phyloP scores from a whole-genome alignment of 768 basidiomycete species.

The Rhizopogon vinicolor region DNA sequence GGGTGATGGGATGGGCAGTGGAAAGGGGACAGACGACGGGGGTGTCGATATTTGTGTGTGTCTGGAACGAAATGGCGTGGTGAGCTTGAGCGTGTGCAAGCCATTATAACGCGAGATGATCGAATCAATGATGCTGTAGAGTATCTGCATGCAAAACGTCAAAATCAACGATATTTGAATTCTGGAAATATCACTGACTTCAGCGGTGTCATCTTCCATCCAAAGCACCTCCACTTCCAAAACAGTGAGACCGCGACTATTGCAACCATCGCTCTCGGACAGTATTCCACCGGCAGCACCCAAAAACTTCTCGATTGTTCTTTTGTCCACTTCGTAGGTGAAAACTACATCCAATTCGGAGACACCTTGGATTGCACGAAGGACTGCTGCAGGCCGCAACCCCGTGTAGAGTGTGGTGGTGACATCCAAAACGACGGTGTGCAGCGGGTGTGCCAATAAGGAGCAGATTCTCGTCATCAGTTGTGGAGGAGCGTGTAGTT shows the following conservation, averaged over 20 bases:
- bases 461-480: slow-evolving; percentile 15
- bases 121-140: slow-evolving; percentile 24
- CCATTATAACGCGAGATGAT: slow-evolving; percentile 28
- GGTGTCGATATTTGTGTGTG: slow-evolving; percentile 8
- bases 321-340: slow-evolving; percentile 26
- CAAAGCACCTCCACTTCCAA: slow-evolving; percentile 25
- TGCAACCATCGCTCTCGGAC: slow-evolving; percentile 6
- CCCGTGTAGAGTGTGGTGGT: slow-evolving; percentile 25
- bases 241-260: slow-evolving; percentile 9
- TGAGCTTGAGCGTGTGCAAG: slow-evolving; percentile 22
- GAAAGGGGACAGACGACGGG: background rate
- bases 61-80: slow-evolving; percentile 26
- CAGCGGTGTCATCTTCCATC: slow-evolving; percentile 23
- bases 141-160: slow-evolving; percentile 11
- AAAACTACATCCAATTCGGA: slow-evolving; percentile 25
- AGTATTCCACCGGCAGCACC: slow-evolving; percentile 19
- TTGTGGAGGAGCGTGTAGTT: slow-evolving; percentile 23
- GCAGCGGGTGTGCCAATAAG: slow-evolving; percentile 12
- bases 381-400: slow-evolving; percentile 20
- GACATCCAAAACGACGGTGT: slow-evolving; percentile 18
- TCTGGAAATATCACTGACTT: slow-evolving; percentile 13
- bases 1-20: slow-evolving; percentile 6
- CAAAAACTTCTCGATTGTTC: slow-evolving; percentile 28
- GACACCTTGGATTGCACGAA: slow-evolving; percentile 23
- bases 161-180: background rate